phyloP scores from a whole-genome alignment of 257 asterid species.

The Rehmannia glutinosa region DNA sequence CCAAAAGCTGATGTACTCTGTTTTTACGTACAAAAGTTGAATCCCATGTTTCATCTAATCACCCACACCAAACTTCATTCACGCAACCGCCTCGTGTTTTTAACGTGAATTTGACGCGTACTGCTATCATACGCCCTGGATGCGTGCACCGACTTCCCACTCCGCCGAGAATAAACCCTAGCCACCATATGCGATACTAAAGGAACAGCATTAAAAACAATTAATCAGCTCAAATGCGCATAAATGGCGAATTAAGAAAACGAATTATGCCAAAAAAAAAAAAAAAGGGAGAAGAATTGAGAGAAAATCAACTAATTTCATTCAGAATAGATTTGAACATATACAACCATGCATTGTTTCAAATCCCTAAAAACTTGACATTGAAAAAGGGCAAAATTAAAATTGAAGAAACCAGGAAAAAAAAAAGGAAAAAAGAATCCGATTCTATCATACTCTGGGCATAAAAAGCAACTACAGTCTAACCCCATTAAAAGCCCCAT shows the following conservation, averaged over 20 bases:
- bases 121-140: too few relatives aligned
- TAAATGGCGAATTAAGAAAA: neutral
- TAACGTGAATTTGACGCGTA: neutral
- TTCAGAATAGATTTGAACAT: conserved; percentile 6
- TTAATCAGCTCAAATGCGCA: neutral
- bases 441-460: conserved; percentile 23
- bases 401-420: neutral
- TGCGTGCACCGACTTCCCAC: neutral
- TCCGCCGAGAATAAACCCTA: conserved; percentile 17
- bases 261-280: neutral
- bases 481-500: conserved; percentile 18
- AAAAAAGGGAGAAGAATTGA: neutral
- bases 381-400: neutral
- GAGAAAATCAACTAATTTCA: conserved; percentile 17
- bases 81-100: conserved; percentile 21
- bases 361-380: conserved; percentile 12
- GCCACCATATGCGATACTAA: neutral
- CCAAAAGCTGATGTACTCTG: neutral
- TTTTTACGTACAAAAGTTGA: neutral
- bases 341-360: conserved; percentile 13
- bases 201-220: conserved; percentile 3
- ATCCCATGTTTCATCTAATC: neutral
- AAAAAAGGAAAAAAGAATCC: conserved; percentile 11
- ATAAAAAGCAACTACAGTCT: conserved; percentile 15
- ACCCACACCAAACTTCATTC: conserved; percentile 16